Evolutionary conservation across 768 basidiomycete species (phyloP).

Genomic region (Psilocybe subaeruginosa): DNA sequence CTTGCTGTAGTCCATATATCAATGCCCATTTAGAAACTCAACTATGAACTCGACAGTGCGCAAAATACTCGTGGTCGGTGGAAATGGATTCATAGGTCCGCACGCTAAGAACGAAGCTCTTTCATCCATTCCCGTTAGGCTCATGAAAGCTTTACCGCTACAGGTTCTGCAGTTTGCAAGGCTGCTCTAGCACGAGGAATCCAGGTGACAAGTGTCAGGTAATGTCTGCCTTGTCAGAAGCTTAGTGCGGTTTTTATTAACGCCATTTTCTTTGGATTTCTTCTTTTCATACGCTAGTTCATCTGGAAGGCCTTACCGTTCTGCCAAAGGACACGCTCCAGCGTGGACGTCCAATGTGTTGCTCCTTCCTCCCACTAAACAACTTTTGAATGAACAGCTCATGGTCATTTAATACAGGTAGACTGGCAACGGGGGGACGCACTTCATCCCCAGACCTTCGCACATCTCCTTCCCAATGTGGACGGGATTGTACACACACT

Average conservation of each 20-base stretch:
- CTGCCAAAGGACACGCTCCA: conserved; percentile 89
- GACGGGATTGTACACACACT: conserved; percentile 92
- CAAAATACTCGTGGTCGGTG: conserved; percentile 93
- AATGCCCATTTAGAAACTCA: conserved; percentile 6
- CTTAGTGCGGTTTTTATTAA: neutral
- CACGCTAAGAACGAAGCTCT: neutral
- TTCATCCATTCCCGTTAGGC: neutral
- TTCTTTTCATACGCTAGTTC: conserved; percentile 43
- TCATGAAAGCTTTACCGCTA: conserved; percentile 8
- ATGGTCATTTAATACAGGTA: conserved; percentile 53
- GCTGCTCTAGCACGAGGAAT: conserved; percentile 84
- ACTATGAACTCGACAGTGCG: conserved; percentile 41
- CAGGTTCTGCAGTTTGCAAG: conserved; percentile 93
- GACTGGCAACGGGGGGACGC: conserved; percentile 89
- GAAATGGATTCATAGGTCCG: conserved; percentile 94
- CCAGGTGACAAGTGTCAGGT: conserved; percentile 92
- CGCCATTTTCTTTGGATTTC: neutral
- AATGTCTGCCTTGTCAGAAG: neutral
- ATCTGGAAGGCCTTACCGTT: conserved; percentile 83
- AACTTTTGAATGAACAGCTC: conserved; percentile 6
- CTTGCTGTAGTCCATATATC: neutral
- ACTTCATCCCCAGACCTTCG: conserved; percentile 74
- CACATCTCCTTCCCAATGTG: conserved; percentile 62
- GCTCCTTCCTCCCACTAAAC: conserved; percentile 17
- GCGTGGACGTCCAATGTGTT: conserved; percentile 80